These are phyloP conservation scores for Candida endomychidarum DNA, from an alignment of 805 yeast genomes.

Conservation along the genomic window DNA sequence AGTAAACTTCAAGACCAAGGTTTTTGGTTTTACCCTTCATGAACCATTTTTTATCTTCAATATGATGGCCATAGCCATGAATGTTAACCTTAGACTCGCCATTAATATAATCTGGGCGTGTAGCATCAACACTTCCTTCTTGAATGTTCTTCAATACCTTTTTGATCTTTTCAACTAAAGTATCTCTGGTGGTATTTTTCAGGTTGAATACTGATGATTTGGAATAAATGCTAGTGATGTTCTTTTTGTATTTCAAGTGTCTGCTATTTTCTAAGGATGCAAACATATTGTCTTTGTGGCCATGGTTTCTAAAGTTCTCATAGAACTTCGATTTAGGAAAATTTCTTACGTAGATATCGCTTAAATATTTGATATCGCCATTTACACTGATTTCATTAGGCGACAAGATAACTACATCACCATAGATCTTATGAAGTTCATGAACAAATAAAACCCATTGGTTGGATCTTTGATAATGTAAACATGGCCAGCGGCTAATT, in stretches of 20 bases:
- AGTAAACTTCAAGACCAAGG: conserved; percentile 53
- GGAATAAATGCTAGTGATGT: conserved; percentile 32
- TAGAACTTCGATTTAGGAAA: conserved; percentile 59
- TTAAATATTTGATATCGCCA: conserved; percentile 48
- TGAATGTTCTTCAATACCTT: conserved; percentile 29
- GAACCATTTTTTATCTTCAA: conserved; percentile 31
- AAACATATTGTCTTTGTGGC: conserved; percentile 55
- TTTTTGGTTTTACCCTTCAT: conserved; percentile 19
- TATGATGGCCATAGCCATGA: conserved; percentile 33
- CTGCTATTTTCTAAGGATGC: conserved; percentile 49
- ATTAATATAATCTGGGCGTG: conserved; percentile 33
- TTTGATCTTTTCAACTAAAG: conserved; percentile 25
- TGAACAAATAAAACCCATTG: conserved; percentile 44
- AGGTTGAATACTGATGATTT: conserved; percentile 34
- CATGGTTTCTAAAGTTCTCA: conserved; percentile 58
- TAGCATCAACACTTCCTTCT: conserved; percentile 29
- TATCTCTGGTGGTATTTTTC: conserved; percentile 27
- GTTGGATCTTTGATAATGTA: conserved; percentile 45
- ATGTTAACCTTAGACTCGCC: conserved; percentile 31
- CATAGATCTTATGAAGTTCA: conserved; percentile 53
- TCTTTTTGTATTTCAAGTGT: conserved; percentile 42
- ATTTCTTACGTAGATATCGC: conserved; percentile 57
- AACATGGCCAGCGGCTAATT: conserved; percentile 35
- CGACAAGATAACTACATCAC: conserved; percentile 59
- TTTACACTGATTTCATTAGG: conserved; percentile 63